Conservation (phyloP, 202 grass and related monocot species). For the Schoenoplectus triqueter region DNA sequence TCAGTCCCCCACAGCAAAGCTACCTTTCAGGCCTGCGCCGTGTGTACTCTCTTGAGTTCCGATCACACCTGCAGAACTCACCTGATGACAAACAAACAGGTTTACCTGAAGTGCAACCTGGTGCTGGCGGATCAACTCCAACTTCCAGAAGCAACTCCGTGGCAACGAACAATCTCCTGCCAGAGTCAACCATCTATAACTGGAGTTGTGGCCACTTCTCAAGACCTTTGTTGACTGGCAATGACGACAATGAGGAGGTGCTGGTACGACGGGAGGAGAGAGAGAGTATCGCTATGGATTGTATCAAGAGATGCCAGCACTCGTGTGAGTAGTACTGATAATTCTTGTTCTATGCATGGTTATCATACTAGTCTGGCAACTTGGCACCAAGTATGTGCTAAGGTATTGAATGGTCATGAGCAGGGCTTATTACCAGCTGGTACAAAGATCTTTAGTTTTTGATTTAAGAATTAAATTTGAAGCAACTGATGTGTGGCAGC, state of each 20-base stretch:
- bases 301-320: slow-evolving; percentile 76
- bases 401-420: neutral
- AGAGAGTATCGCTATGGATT: slow-evolving; percentile 67
- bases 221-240: slow-evolving; percentile 70
- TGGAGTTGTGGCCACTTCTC: slow-evolving; percentile 99
- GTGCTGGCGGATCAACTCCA: slow-evolving; percentile 20
- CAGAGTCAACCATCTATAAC: slow-evolving; percentile 85
- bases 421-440: neutral
- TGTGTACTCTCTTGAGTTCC: slow-evolving; percentile 93
- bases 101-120: slow-evolving; percentile 79
- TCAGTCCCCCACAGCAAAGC: slow-evolving; percentile 90
- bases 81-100: slow-evolving; percentile 62
- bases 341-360: slow-evolving; percentile 38
- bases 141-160: slow-evolving; percentile 43
- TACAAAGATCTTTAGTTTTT: neutral
- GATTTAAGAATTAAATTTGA: slow-evolving; percentile 22
- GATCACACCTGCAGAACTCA: slow-evolving; percentile 71
- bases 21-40: slow-evolving; percentile 82
- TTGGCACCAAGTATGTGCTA: neutral
- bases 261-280: slow-evolving; percentile 77
- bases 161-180: slow-evolving; percentile 54
- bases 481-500: neutral
- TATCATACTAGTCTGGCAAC: slow-evolving; percentile 35
- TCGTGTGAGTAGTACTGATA: slow-evolving; percentile 61
- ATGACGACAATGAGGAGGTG: slow-evolving; percentile 81